Evolutionary conservation across 2,329 filamentous ascomycete genomes (phyloP).

Genomic region (Diplodia scrobiculata): DNA sequence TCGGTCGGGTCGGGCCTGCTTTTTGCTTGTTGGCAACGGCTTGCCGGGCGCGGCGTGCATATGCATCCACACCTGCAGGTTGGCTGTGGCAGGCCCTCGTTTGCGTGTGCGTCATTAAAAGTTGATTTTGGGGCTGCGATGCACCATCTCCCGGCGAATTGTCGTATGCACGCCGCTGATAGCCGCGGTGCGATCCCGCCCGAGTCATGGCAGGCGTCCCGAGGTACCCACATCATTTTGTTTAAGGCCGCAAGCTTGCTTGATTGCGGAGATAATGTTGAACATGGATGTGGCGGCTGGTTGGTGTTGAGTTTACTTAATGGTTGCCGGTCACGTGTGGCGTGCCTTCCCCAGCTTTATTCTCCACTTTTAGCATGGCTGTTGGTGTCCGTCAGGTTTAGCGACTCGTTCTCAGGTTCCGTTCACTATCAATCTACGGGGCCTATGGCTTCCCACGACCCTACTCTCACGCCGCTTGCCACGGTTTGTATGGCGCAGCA

Average conservation of each 20-base stretch:
- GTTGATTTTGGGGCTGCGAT: neutral
- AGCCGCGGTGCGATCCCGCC: neutral
- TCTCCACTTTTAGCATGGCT: no score
- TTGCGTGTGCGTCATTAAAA: neutral
- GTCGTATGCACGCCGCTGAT: slow-evolving; percentile 6
- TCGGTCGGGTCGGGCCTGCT: slow-evolving; percentile 25
- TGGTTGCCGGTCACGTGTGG: slow-evolving; percentile 3
- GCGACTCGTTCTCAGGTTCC: no score
- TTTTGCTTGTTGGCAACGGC: neutral
- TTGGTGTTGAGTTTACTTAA: slow-evolving; percentile 11
- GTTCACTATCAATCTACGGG: no score
- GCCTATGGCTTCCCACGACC: no score
- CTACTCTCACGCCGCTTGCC: no score
- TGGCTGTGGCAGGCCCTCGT: neutral
- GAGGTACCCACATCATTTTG: neutral
- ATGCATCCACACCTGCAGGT: neutral
- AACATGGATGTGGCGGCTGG: neutral
- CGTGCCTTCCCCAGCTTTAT: neutral
- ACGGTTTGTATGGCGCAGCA: no score
- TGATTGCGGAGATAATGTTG: neutral
- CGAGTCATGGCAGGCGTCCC: neutral
- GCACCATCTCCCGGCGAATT: neutral
- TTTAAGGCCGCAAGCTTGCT: neutral
- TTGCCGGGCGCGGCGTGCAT: neutral
- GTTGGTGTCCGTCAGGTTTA: no score